These are phyloP conservation scores for Jackrogersella minutella DNA, from an alignment of 495 filamentous ascomycete genomes.

Conservation along the genomic window DNA sequence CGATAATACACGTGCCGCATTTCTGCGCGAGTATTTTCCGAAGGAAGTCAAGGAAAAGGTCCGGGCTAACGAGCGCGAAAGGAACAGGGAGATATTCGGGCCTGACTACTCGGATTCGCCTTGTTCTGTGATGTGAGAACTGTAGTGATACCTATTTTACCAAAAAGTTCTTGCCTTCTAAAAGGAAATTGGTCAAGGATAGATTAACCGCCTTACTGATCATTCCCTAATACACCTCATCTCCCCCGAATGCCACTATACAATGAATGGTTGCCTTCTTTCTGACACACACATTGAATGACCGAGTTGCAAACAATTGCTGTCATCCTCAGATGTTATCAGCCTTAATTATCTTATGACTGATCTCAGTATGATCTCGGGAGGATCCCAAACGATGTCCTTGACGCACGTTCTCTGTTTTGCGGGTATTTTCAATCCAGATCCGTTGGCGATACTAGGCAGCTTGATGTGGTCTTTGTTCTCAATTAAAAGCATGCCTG, in stretches of 20 bases:
- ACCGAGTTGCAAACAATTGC: not conserved
- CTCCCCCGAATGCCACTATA: not conserved
- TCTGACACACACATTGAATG: not conserved
- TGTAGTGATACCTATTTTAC: not conserved
- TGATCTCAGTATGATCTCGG: constrained; percentile 30
- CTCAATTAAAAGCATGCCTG: constrained; percentile 31
- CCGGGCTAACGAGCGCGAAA: constrained; percentile 62
- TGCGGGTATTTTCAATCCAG: constrained; percentile 28
- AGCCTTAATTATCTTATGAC: constrained; percentile 26
- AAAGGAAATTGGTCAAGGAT: not conserved
- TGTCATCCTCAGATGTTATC: not conserved
- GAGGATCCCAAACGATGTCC: constrained; percentile 44
- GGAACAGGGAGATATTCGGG: constrained; percentile 63
- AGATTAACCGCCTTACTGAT: not conserved
- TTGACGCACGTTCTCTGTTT: constrained; percentile 32
- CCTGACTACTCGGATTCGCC: constrained; percentile 51
- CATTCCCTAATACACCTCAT: not conserved
- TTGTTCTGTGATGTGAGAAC: constrained; percentile 55
- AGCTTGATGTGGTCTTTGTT: constrained; percentile 20
- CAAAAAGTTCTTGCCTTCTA: not conserved
- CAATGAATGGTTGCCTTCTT: too few species aligned
- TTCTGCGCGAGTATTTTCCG: constrained; percentile 72
- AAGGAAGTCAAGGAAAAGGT: constrained; percentile 73
- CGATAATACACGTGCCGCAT: constrained; percentile 66
- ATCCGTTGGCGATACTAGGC: constrained; percentile 11